These are phyloP conservation scores for Madurella mycetomatis DNA, from an alignment of 2,329 filamentous ascomycete species.

Conservation along the genomic window DNA sequence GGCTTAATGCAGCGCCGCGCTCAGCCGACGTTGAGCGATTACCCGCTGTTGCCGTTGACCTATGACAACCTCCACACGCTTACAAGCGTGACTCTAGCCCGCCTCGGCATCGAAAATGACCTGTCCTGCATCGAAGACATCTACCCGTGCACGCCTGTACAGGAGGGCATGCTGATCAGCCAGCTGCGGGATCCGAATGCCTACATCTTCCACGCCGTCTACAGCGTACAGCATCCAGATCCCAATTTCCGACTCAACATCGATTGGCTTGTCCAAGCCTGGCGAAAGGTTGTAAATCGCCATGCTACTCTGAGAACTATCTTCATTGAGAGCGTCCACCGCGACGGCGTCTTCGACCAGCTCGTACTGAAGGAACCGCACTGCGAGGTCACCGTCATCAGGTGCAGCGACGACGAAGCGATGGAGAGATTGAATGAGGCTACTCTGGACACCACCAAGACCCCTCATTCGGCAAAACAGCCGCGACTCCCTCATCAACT, in stretches of 20 bases:
- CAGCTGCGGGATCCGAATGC: constrained; percentile 22
- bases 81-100: constrained; percentile 13
- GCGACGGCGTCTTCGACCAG: constrained; percentile 23
- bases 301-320: constrained; percentile 23
- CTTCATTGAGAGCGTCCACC: constrained; percentile 23
- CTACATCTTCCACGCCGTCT: constrained; percentile 23
- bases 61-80: constrained; percentile 22
- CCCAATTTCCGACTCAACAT: neutral
- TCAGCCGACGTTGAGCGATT: constrained; percentile 27
- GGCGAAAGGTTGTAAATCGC: constrained; percentile 22
- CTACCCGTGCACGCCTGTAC: constrained; percentile 25
- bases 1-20: constrained; percentile 10
- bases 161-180: constrained; percentile 26
- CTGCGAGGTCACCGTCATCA: constrained; percentile 12
- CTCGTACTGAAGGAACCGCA: constrained; percentile 18
- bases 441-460: too few relatives aligned
- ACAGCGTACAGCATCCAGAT: constrained; percentile 11
- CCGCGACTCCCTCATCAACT: constrained; percentile 22
- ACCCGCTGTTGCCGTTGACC: constrained; percentile 21
- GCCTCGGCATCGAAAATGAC: constrained; percentile 16
- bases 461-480: neutral
- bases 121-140: constrained; percentile 21
- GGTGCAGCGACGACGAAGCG: constrained; percentile 11
- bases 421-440: constrained; percentile 8
- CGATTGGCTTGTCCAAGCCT: constrained; percentile 13